Percentiles rank a stretch among this genome's conserved stretches.
Conservation (phyloP, 75 land plant species). For the Isoetes taiwanensis region DNA sequence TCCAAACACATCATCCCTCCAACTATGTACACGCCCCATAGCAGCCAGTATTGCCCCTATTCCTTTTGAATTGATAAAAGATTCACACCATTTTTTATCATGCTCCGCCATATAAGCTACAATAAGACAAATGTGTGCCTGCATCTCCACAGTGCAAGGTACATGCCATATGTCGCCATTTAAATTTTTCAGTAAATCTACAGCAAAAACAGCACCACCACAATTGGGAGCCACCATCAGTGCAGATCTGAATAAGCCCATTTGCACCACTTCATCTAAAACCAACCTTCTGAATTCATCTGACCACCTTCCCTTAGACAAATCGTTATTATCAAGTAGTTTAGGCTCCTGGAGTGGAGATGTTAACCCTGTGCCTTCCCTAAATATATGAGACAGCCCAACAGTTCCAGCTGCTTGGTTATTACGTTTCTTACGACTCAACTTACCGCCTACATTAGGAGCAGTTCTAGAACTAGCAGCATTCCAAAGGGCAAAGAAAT, state of each 20-base stretch:
- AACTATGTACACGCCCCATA: not conserved
- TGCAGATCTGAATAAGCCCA: constrained; percentile 9
- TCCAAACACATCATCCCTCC: not conserved
- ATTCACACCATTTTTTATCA: not conserved
- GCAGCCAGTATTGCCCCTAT: not conserved
- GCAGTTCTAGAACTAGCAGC: constrained; percentile 13
- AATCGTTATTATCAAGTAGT: not conserved
- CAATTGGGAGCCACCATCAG: constrained; percentile 10
- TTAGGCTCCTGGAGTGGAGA: not conserved
- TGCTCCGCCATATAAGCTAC: not conserved
- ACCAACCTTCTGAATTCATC: not conserved
- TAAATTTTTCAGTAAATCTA: constrained; percentile 8
- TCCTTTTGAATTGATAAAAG: not conserved
- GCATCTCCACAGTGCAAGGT: not conserved
- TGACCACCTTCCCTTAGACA: not conserved
- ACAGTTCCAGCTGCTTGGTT: not conserved
- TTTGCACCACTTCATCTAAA: not conserved
- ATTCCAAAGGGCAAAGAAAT: constrained; percentile 11
- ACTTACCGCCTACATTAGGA: constrained; percentile 3
- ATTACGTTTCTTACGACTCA: not conserved
- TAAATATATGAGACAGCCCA: constrained; percentile 6
- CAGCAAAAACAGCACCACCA: constrained; percentile 13
- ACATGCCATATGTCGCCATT: not conserved
- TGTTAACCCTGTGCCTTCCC: constrained; percentile 9
- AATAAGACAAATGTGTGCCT: not conserved